Evolutionary conservation across 1,284 basidiomycete genomes (phyloP).

Genomic region (Pyrrhoderma noxium): DNA sequence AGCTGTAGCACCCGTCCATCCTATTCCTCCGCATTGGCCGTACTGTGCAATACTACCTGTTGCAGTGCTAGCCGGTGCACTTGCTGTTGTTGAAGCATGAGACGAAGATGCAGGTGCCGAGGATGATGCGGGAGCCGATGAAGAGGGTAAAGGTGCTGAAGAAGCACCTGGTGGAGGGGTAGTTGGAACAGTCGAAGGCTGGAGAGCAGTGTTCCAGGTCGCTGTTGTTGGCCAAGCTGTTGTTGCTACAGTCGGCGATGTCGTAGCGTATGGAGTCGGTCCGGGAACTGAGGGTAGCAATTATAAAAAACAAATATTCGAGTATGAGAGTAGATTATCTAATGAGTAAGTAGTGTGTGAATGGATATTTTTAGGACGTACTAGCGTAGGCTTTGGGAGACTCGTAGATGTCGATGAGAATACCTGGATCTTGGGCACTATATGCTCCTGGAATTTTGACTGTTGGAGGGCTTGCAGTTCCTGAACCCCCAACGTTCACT

Average conservation of each 20-base stretch:
- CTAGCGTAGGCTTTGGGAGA: constrained; percentile 31
- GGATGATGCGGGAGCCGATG: neutral
- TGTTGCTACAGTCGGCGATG: constrained; percentile 28
- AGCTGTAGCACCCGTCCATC: constrained; percentile 19
- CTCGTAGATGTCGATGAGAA: constrained; percentile 29
- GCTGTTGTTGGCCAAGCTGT: constrained; percentile 31
- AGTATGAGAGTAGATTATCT: neutral
- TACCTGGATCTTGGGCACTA: constrained; percentile 35
- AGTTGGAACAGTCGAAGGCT: constrained; percentile 32
- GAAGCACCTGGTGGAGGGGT: constrained; percentile 10
- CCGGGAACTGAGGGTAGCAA: constrained; percentile 34
- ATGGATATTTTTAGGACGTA: constrained; percentile 20
- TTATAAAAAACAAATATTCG: neutral
- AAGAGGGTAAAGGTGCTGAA: constrained; percentile 23
- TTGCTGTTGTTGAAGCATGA: constrained; percentile 1
- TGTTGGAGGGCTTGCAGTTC: constrained; percentile 35
- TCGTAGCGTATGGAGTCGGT: constrained; percentile 33
- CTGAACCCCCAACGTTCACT: constrained; percentile 36
- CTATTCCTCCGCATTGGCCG: constrained; percentile 20
- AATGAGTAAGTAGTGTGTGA: neutral
- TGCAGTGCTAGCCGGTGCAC: constrained; percentile 4
- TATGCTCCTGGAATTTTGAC: constrained; percentile 44
- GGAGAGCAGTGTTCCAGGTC: constrained; percentile 33
- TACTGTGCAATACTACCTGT: constrained; percentile 15
- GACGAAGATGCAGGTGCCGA: constrained; percentile 1